phyloP scores from a whole-genome alignment of 306 rosid genomes.

The Cercis canadensis region DNA sequence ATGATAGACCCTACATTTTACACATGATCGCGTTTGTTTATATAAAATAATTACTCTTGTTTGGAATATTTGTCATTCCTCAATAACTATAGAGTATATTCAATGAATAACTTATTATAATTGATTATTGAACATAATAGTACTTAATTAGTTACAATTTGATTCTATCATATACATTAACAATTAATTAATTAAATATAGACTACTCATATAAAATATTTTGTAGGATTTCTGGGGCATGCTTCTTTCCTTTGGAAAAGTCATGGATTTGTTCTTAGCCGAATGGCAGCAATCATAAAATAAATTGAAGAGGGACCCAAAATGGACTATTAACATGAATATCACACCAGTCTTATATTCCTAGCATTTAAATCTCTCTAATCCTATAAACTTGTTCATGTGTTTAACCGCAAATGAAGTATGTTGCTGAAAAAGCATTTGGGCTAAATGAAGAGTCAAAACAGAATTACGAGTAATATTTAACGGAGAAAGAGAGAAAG shows the following conservation, averaged over 20 bases:
- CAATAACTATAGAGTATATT: too few species aligned
- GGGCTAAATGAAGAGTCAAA: neutral
- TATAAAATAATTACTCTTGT: too few species aligned
- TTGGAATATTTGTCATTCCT: too few species aligned
- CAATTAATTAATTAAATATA: too few species aligned
- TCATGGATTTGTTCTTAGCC: slow-evolving; percentile 23
- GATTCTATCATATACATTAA: too few species aligned
- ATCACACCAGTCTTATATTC: slow-evolving; percentile 30
- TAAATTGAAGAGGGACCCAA: slow-evolving; percentile 41
- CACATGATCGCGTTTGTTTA: too few species aligned
- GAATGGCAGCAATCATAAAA: slow-evolving; percentile 40
- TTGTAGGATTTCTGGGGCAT: too few species aligned
- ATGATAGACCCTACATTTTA: too few species aligned
- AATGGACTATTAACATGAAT: slow-evolving; percentile 40
- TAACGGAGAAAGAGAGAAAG: neutral
- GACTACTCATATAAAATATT: too few species aligned
- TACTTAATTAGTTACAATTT: too few species aligned
- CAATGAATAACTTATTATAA: too few species aligned
- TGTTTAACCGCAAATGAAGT: neutral
- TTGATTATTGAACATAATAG: too few species aligned
- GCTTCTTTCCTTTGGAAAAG: neutral
- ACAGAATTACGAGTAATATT: neutral
- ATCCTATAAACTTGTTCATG: neutral
- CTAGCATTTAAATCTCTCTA: slow-evolving; percentile 17
- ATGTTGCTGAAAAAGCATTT: neutral